A percentile compares a stretch with the other conserved stretches of the same genome.
Evolutionary conservation across 192 early-diverging fungal species (phyloP).

Genomic region (Backusella morwellensis): DNA sequence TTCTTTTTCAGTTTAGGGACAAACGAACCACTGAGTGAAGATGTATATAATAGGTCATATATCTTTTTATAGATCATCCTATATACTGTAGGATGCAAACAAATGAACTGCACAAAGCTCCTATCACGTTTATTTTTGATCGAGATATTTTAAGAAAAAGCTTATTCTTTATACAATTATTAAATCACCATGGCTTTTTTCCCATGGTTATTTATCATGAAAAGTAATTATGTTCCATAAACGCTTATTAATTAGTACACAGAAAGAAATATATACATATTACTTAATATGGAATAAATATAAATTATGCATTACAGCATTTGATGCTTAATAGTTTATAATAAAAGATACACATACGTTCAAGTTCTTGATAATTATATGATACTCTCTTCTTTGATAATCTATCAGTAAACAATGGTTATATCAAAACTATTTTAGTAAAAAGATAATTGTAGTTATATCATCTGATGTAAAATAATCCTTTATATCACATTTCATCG

Average conservation of each 20-base stretch:
- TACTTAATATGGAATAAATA: too few species aligned
- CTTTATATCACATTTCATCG: not conserved
- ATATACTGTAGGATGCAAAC: not conserved
- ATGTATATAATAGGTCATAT: not conserved
- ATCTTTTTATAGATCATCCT: not conserved
- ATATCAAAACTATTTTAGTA: too few species aligned
- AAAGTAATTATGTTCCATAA: too few species aligned
- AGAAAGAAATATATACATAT: too few species aligned
- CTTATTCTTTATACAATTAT: not conserved
- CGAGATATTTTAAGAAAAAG: not conserved
- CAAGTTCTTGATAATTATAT: too few species aligned
- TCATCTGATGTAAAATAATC: not conserved
- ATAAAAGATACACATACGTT: too few species aligned
- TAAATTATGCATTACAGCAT: too few species aligned
- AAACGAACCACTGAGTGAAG: not conserved
- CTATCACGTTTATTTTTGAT: not conserved
- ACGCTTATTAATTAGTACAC: too few species aligned
- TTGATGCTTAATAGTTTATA: too few species aligned
- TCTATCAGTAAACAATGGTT: too few species aligned
- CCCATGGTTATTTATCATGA: not conserved
- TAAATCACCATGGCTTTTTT: not conserved
- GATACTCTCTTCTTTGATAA: too few species aligned
- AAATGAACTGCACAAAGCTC: not conserved
- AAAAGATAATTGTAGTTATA: not conserved
- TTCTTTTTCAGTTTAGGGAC: not conserved